Conservation (phyloP, 176 grass and related monocot species). For the Rhynchospora breviuscula region DNA sequence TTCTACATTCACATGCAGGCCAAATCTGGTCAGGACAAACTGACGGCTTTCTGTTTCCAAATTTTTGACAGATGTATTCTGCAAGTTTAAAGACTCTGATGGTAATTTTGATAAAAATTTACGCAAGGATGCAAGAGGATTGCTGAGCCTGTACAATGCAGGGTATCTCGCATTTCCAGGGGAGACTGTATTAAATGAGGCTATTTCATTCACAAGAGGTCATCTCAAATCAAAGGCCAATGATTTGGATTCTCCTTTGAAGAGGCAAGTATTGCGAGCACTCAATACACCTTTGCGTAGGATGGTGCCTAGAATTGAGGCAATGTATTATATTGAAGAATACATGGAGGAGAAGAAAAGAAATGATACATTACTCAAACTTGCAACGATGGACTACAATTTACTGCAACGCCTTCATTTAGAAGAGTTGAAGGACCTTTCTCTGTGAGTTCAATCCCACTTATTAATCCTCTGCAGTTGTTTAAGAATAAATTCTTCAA, state of each 20-base stretch:
- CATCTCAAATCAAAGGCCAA: background rate
- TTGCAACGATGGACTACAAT: slow-evolving; percentile 42
- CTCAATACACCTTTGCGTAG: slow-evolving; percentile 28
- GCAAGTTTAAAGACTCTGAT: slow-evolving; percentile 25
- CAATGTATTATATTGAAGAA: slow-evolving; percentile 24
- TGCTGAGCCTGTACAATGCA: slow-evolving; percentile 36
- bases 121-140: background rate
- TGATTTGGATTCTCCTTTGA: background rate
- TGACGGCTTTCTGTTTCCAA: no score
- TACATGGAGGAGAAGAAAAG: slow-evolving; percentile 17
- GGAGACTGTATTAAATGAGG: slow-evolving; percentile 24
- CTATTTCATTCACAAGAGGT: background rate
- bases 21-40: no score
- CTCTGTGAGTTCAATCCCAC: slow-evolving; percentile 10
- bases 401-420: slow-evolving; percentile 30
- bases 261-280: slow-evolving; percentile 13
- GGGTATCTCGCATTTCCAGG: slow-evolving; percentile 19
- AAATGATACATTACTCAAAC: slow-evolving; percentile 10
- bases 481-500: background rate
- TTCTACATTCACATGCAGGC: no score
- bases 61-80: slow-evolving; percentile 28
- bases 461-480: background rate
- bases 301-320: slow-evolving; percentile 29
- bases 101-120: background rate
- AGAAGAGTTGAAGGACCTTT: slow-evolving; percentile 26